Evolutionary conservation across 345 rosid genomes (phyloP).

Genomic region (Sapria himalayana): DNA sequence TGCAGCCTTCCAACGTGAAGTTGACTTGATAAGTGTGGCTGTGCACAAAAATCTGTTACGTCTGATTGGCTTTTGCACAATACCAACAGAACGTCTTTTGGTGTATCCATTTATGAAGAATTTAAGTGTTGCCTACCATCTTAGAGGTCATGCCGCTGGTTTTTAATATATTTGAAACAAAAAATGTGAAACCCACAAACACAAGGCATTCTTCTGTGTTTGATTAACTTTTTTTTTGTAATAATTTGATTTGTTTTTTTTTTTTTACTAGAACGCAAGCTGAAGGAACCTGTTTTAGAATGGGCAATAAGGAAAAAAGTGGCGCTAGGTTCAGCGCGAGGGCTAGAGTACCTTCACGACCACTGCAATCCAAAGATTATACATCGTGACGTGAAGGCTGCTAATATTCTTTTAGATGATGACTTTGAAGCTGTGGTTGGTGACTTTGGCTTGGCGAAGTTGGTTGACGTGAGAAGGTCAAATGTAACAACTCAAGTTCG

Average conservation of each 20-base stretch:
- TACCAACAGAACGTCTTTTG: conserved; percentile 74
- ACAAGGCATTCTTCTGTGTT: no score
- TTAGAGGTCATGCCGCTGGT: no score
- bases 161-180: no score
- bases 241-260: conserved; percentile 1
- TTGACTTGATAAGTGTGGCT: conserved; percentile 94
- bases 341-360: conserved; percentile 90
- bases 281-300: conserved; percentile 54
- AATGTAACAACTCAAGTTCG: conserved; percentile 95
- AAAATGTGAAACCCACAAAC: no score
- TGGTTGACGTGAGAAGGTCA: conserved; percentile 73
- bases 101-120: conserved; percentile 94
- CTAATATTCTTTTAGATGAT: conserved; percentile 73
- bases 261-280: conserved; percentile 35
- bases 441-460: conserved; percentile 87
- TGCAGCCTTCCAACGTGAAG: conserved; percentile 87
- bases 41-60: conserved; percentile 78
- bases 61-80: conserved; percentile 86
- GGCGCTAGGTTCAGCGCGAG: conserved; percentile 87
- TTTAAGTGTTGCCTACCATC: conserved; percentile 71
- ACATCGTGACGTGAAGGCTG: conserved; percentile 97
- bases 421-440: conserved; percentile 98
- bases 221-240: no score
- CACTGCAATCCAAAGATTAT: conserved; percentile 95
- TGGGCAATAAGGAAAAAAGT: conserved; percentile 73